Evolutionary conservation across 352 stramenopile genomes (phyloP), one percentile per base, ranked within the genome.

Genomic region (Globisporangium canariense): DNA sequence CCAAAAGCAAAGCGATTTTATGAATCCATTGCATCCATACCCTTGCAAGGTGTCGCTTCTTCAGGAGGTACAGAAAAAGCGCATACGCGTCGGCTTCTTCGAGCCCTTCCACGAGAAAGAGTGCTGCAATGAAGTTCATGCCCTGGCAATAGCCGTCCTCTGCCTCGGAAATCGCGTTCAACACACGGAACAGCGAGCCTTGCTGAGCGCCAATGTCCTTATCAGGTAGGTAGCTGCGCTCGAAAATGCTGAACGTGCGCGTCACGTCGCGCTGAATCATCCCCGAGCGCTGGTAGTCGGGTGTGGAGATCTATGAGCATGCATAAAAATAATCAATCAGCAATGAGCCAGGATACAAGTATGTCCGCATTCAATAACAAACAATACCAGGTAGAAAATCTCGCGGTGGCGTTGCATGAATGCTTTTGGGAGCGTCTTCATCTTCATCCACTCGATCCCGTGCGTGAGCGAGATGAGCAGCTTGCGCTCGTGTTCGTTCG

Each of bases 51-150:
- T 93, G 82, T 16, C 86, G 81, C 60, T 91, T 90, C 72, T 87
- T 81, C 3, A 96, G 70, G 25, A 96, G 74, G 50, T 93, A 96
- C 8, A 93, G 67, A 53, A 94, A 96, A 9, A 92, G 69, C 32
- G 83, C 77, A 43, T 94, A 96, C 11, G 85, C 79, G 62, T 96
- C 83, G 3, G 81, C 85, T 68, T 96, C 87, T 2, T 83, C 75
- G 14, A 96, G 62, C 0, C 83, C 87, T 78, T 93, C 80, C 6
- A 94, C 87, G 11, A 96, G 78, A 51, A 96, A 94, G 4, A 96
- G 65, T 18, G 83, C 87, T 0, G 86, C 87, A 62, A 96, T 93
- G 60, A 96, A 96, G 72, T 96, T 96, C 87, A 96, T 96, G 5
- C 87, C 87, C 47, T 96, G 87, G 61, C 87, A 95, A 58, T 95